Evolutionary conservation across 495 filamentous ascomycete species (phyloP).

Genomic region (Physcia stellaris): DNA sequence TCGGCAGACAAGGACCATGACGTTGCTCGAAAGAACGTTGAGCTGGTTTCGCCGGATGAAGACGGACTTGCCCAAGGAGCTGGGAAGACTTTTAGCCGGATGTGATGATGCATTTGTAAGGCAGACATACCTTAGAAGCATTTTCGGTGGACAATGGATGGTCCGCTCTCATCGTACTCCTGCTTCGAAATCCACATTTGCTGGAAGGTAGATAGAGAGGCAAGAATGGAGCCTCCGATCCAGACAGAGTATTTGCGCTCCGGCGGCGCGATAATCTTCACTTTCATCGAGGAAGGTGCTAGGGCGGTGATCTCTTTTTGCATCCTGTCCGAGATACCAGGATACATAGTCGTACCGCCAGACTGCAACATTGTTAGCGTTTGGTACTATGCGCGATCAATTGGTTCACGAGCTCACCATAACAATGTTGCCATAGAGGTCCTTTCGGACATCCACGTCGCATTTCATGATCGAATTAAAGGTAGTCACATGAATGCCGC

Average conservation of each 20-base stretch:
- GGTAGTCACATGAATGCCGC: conserved; percentile 98
- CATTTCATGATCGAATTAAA: conserved; percentile 99
- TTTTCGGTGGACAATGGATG: conserved; percentile 99
- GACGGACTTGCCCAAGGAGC: too few relatives aligned
- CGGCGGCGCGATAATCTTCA: conserved; percentile 66
- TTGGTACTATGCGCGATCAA: too few relatives aligned
- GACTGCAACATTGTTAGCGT: conserved; percentile 40
- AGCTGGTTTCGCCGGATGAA: too few relatives aligned
- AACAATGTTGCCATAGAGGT: conserved; percentile 99
- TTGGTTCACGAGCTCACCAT: conserved; percentile 61
- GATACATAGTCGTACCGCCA: conserved; percentile 99
- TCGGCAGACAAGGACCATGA: too few relatives aligned
- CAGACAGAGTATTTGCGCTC: conserved; percentile 88
- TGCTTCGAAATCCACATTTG: conserved; percentile 99
- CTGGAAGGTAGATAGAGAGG: conserved; percentile 99
- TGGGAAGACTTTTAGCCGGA: too few relatives aligned
- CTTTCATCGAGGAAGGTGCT: conserved; percentile 87
- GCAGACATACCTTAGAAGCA: conserved; percentile 80
- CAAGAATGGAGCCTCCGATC: conserved; percentile 99
- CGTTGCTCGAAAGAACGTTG: too few relatives aligned
- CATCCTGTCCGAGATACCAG: conserved; percentile 99
- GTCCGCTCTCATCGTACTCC: conserved; percentile 99
- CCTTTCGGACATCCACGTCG: conserved; percentile 98
- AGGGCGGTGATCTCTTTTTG: conserved; percentile 99
- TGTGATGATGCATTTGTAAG: too few relatives aligned